Evolutionary conservation across 805 yeast species (phyloP), one percentile per base, ranked within the genome.

Genomic region (Candida tammaniensis): DNA sequence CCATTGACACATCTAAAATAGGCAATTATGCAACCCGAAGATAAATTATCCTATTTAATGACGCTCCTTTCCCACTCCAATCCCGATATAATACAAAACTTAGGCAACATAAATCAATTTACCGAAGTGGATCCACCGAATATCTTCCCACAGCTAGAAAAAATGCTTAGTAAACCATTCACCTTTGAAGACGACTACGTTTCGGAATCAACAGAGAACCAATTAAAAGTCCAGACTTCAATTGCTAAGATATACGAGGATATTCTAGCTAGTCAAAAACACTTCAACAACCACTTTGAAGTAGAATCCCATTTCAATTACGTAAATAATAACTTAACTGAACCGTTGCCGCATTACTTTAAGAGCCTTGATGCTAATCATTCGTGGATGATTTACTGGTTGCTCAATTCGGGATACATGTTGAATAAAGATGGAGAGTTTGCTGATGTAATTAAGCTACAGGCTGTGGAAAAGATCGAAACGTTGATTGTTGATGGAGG

Each of bases 321-420:
- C 48, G 55, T 76, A 10, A 55, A 61, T 14, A 38, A 51, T n/a
- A 61, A 64, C 13, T 57, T 7, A 51, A 29, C 13, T 20, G 26
- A 57, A 8, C 61, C 70, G 12, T 64, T 84, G 17, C 84, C 88
- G 0, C 43, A 59, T 2, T 61, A 55, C 7, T 82, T 72, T 54
- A 52, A 57, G 3, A 71, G 72, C 0, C 64, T 86, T 30, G 97
- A 91, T 57, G 93, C 97, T 0, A 84, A 93, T n/a, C 88, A 82
- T 40, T 80, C 95, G 0, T 93, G 98, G 98, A 61, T 91, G 50
- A 39, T 85, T 1, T 91, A 84, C 54, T 93, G 98, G 98, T 59
- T 82, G 5, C 52, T 74, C 28, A 87, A 86, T 52, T 68, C 61
- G 4, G 45, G 48, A 18, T 24, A 28, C 8, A 21, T 61, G 16